Evolutionary conservation across 805 yeast species (phyloP).

Genomic region (Ogataea saltuana): DNA sequence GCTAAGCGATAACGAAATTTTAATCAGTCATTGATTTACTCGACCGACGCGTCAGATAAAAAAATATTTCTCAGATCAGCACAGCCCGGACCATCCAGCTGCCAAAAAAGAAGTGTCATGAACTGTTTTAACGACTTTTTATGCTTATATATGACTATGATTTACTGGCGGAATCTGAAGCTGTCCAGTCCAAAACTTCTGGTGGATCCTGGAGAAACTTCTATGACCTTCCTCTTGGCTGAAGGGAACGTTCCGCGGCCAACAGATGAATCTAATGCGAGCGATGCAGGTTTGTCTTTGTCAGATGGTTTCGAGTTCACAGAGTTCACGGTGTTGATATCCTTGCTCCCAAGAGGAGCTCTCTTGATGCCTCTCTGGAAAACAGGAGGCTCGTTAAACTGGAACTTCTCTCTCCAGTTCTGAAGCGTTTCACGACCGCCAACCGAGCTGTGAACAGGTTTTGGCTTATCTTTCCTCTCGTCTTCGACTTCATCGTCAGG

Average conservation of each 20-base stretch:
- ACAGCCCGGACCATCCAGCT: neutral
- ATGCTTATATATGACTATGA: neutral
- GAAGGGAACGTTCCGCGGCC: no score
- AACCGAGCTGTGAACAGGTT: no score
- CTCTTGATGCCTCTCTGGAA: neutral
- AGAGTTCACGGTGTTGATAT: constrained; percentile 1
- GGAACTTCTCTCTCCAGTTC: constrained; percentile 10
- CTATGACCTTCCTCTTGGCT: neutral
- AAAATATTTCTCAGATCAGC: neutral
- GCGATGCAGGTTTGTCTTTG: constrained; percentile 2
- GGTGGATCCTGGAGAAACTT: neutral
- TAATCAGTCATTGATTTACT: no score
- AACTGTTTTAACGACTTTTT: no score
- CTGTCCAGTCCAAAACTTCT: constrained; percentile 1
- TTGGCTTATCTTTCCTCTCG: constrained; percentile 3
- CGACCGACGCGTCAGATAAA: neutral
- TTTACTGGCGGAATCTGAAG: constrained; percentile 9
- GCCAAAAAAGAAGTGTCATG: no score
- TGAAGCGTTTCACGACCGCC: constrained; percentile 1
- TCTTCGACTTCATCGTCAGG: constrained; percentile 28
- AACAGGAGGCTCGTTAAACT: neutral
- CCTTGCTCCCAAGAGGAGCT: constrained; percentile 3
- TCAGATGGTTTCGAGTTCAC: no score
- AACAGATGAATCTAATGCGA: neutral
- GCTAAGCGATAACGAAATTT: no score